phyloP scores from a whole-genome alignment of 192 early-diverging fungal genomes.

The Spizellomyces punctatus region DNA sequence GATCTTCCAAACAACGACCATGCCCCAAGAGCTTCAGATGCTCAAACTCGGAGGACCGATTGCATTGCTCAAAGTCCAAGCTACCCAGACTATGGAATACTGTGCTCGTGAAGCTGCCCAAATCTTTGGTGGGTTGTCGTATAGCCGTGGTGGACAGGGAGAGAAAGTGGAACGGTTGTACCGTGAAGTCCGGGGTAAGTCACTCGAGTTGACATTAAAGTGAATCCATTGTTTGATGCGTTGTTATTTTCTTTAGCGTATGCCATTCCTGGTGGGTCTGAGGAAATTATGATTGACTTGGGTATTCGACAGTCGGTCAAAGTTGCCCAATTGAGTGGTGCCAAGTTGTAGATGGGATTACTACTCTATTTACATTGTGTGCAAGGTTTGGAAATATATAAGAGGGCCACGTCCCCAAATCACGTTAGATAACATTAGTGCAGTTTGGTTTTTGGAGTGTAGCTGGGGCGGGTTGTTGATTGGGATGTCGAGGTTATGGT shows the following conservation, averaged over 20 bases:
- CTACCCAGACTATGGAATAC: slow-evolving; percentile 85
- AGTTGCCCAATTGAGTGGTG: slow-evolving; percentile 74
- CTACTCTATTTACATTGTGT: too few relatives aligned
- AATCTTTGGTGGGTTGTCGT: slow-evolving; percentile 85
- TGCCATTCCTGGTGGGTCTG: slow-evolving; percentile 84
- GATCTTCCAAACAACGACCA: slow-evolving; percentile 67
- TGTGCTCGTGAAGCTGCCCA: slow-evolving; percentile 89
- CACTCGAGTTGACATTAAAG: neutral
- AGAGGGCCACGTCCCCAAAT: too few relatives aligned
- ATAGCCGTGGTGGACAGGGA: slow-evolving; percentile 73
- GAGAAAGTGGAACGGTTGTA: slow-evolving; percentile 78
- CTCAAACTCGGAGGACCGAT: slow-evolving; percentile 83
- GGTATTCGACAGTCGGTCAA: slow-evolving; percentile 81
- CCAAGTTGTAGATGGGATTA: slow-evolving; percentile 38
- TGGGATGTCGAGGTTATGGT: too few relatives aligned
- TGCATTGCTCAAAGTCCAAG: slow-evolving; percentile 82
- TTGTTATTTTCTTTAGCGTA: slow-evolving; percentile 49
- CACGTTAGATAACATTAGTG: too few relatives aligned
- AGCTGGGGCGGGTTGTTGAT: too few relatives aligned
- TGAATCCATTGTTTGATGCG: neutral
- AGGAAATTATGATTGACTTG: slow-evolving; percentile 89
- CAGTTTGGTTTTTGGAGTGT: too few relatives aligned
- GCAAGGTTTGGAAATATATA: too few relatives aligned
- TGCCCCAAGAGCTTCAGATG: slow-evolving; percentile 70
- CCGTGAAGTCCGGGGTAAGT: slow-evolving; percentile 72